These are phyloP conservation scores for Penicillium brevicompactum DNA, from an alignment of 2,329 filamentous ascomycete genomes.

Conservation along the genomic window DNA sequence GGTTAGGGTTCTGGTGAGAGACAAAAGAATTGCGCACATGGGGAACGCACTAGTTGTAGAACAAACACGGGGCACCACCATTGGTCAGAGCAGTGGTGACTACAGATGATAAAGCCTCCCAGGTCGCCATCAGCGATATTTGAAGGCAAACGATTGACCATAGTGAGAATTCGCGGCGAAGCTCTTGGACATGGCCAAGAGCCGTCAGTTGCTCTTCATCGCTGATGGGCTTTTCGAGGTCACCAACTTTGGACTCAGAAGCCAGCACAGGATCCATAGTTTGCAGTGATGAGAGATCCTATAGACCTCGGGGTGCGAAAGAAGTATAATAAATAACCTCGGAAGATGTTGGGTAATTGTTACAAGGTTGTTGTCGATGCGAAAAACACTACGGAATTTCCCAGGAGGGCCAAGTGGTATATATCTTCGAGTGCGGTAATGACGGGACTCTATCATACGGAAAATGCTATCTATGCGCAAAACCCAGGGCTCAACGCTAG, in stretches of 20 bases:
- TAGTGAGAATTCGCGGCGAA: constrained; percentile 44
- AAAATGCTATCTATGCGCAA: neutral
- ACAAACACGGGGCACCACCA: constrained; percentile 42
- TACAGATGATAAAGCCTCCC: constrained; percentile 53
- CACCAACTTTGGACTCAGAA: constrained; percentile 7
- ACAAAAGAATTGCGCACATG: neutral
- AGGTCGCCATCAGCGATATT: constrained; percentile 55
- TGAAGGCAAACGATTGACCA: constrained; percentile 48
- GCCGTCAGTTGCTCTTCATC: constrained; percentile 26
- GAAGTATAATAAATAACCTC: neutral
- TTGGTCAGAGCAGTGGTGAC: constrained; percentile 47
- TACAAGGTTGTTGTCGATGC: too few relatives aligned
- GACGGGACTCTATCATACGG: neutral
- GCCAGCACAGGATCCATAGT: constrained; percentile 9
- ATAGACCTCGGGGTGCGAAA: neutral
- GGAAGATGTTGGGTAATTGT: too few relatives aligned
- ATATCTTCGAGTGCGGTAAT: neutral
- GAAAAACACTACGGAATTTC: too few relatives aligned
- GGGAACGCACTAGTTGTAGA: constrained; percentile 23
- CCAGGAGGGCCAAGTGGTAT: neutral
- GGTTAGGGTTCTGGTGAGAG: neutral
- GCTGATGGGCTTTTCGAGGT: constrained; percentile 17
- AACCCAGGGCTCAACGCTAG: neutral
- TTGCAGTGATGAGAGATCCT: neutral
- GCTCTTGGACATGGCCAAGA: constrained; percentile 28